A percentile compares a stretch with the other conserved stretches of the same genome.
Evolutionary conservation across 306 rosid genomes (phyloP).

Genomic region (Ormosia semicastrata): DNA sequence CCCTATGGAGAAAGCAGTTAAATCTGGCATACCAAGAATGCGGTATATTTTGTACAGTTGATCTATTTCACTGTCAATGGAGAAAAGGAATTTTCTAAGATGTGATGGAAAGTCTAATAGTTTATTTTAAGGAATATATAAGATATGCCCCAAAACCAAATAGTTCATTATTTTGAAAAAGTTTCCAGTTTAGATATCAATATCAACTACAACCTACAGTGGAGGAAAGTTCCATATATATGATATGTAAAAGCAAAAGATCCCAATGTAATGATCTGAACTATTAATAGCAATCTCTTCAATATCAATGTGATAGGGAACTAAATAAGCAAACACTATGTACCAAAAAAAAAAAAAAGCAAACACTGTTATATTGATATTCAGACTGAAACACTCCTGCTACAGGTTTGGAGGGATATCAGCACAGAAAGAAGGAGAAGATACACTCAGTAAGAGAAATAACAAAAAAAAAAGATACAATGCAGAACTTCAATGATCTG

Average conservation of each 20-base stretch:
- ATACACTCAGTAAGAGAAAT: no score
- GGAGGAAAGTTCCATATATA: not conserved
- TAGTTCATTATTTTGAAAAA: not conserved
- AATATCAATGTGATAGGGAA: not conserved
- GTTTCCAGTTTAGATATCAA: not conserved
- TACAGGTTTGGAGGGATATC: no score
- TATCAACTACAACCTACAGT: not conserved
- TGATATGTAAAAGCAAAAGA: not conserved
- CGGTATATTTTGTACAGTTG: conserved; percentile 76
- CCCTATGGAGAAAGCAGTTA: conserved; percentile 54
- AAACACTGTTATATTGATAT: no score
- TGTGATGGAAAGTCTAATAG: conserved; percentile 7
- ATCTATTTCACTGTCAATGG: conserved; percentile 74
- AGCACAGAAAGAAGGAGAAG: no score
- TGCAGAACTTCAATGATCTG: no score
- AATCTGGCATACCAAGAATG: conserved; percentile 74
- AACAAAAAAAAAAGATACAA: no score
- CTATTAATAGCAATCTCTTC: not conserved
- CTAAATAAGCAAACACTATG: no score
- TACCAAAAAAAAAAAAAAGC: no score
- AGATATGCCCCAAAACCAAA: conserved; percentile 13
- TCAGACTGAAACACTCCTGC: no score
- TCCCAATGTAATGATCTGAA: not conserved
- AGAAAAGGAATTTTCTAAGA: conserved; percentile 29
- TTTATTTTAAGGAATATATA: not conserved